A percentile compares a stretch with the other conserved stretches of the same genome.
These are phyloP conservation scores for Neurospora africana DNA, from an alignment of 495 filamentous ascomycete species.

Conservation along the genomic window DNA sequence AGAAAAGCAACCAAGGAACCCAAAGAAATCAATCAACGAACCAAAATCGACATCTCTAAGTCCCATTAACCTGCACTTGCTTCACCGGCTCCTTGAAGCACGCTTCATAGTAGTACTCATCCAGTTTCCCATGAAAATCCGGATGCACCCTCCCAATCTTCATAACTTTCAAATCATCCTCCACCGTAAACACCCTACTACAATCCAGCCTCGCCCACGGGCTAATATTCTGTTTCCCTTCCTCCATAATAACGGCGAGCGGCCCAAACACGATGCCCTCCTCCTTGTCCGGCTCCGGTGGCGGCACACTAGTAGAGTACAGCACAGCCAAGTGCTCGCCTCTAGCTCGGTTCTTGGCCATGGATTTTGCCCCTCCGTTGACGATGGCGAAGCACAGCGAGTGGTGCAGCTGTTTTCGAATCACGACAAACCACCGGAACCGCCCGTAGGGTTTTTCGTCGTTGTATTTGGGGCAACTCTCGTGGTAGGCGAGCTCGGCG, in stretches of 20 bases:
- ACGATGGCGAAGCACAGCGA: conserved; percentile 26
- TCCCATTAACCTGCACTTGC: background rate
- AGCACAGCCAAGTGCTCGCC: conserved; percentile 21
- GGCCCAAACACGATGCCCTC: conserved; percentile 18
- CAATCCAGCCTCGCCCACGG: conserved; percentile 24
- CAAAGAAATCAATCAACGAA: background rate
- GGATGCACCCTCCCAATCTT: conserved; percentile 26
- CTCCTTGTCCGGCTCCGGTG: conserved; percentile 12
- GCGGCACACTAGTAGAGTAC: conserved; percentile 9
- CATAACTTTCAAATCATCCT: conserved; percentile 19
- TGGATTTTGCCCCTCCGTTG: conserved; percentile 6
- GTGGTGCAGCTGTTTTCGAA: conserved; percentile 17
- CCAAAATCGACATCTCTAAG: background rate
- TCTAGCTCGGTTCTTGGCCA: background rate
- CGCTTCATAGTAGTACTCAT: conserved; percentile 17
- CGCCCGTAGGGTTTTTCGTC: conserved; percentile 12
- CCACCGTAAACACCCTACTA: conserved; percentile 23
- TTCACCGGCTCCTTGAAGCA: conserved; percentile 1
- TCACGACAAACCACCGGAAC: conserved; percentile 26
- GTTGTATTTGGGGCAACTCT: conserved; percentile 9
- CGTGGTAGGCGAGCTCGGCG: conserved; percentile 10
- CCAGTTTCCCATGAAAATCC: conserved; percentile 7
- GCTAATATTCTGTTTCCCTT: conserved; percentile 18
- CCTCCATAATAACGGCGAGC: conserved; percentile 23
- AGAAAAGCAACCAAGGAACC: background rate